Percentiles rank a stretch among this genome's conserved stretches.
phyloP scores from a whole-genome alignment of 768 basidiomycete species.

The Dictyophora rubrovolvata region DNA sequence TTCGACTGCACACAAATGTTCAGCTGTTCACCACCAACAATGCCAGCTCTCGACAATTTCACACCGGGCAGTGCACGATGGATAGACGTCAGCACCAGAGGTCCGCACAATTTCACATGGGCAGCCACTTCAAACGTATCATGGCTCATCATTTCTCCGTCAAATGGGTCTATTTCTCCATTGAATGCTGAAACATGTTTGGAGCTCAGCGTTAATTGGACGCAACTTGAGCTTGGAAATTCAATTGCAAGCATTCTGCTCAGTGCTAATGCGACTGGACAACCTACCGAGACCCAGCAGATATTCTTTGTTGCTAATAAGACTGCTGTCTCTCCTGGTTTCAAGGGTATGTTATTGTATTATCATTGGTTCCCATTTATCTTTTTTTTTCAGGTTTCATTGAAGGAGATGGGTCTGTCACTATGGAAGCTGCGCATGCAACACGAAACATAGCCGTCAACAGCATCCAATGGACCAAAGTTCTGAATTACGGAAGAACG shows the following conservation, averaged over 20 bases:
- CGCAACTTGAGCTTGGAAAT: conserved; percentile 27
- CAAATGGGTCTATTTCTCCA: conserved; percentile 40
- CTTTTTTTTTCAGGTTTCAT: conserved; percentile 42
- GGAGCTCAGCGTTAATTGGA: conserved; percentile 56
- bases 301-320: conserved; percentile 23
- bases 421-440: conserved; percentile 57
- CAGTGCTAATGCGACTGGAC: conserved; percentile 33
- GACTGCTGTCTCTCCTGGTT: conserved; percentile 28
- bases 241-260: conserved; percentile 34
- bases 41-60: conserved; percentile 45
- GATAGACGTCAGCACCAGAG: conserved; percentile 54
- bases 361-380: too few species aligned
- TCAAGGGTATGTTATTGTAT: conserved; percentile 46
- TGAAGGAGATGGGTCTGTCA: conserved; percentile 51
- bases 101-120: conserved; percentile 47
- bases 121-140: conserved; percentile 36
- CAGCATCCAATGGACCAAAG: conserved; percentile 46
- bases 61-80: conserved; percentile 41
- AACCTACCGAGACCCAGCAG: conserved; percentile 23
- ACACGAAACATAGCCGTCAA: conserved; percentile 36
- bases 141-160: conserved; percentile 42
- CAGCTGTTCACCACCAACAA: conserved; percentile 37
- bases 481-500: conserved; percentile 52
- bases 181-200: conserved; percentile 41
- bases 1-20: conserved; percentile 43